These are phyloP conservation scores for Aegilops umbellulata DNA, from an alignment of 176 grass and related monocot genomes.

Conservation along the genomic window DNA sequence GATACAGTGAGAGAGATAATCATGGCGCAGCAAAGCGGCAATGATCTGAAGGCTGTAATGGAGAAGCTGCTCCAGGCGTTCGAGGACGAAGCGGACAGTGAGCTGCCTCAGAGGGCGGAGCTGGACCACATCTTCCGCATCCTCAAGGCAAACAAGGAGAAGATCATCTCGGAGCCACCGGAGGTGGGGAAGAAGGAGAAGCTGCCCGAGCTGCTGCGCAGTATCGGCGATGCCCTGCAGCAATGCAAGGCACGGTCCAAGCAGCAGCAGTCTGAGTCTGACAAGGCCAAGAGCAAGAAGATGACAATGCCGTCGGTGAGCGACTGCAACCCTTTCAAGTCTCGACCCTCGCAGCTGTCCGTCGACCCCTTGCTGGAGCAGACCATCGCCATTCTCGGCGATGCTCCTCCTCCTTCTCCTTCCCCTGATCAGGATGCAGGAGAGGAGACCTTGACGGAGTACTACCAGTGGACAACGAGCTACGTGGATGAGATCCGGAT, in stretches of 20 bases:
- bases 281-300: not conserved
- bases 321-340: slow-evolving; percentile 37
- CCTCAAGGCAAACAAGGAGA: not conserved
- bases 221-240: not conserved
- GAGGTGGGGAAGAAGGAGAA: not conserved
- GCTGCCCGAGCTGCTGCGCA: not conserved
- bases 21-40: not conserved
- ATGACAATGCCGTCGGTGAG: not conserved
- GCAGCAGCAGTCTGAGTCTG: not conserved
- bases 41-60: not conserved
- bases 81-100: not conserved
- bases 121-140: not conserved
- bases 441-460: not conserved
- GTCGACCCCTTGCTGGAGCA: not conserved
- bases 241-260: not conserved
- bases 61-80: not conserved
- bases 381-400: not conserved
- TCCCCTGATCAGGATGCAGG: not conserved
- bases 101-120: not conserved
- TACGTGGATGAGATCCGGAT: slow-evolving; percentile 45
- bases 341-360: not conserved
- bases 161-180: not conserved
- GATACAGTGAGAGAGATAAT: not conserved
- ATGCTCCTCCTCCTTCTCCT: not conserved
- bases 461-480: slow-evolving; percentile 61